Percentiles rank a stretch among this genome's conserved stretches.
phyloP scores from a whole-genome alignment of 2,329 filamentous ascomycete genomes.

The Xylaria sp. region DNA sequence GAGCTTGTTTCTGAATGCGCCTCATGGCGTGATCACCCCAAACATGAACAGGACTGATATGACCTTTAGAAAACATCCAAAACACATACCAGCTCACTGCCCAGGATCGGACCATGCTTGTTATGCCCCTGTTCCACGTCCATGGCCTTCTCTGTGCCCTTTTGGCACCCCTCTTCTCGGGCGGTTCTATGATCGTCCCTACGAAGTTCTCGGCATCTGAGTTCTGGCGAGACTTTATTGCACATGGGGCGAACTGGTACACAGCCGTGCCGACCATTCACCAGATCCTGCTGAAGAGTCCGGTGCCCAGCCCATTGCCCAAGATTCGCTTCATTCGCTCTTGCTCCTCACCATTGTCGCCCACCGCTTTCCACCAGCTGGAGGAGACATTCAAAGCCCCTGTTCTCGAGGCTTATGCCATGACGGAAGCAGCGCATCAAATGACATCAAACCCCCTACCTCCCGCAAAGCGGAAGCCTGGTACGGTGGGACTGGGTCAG shows the following conservation, averaged over 20 bases:
- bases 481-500: conserved; percentile 76
- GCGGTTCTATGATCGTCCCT: conserved; percentile 75
- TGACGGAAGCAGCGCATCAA: conserved; percentile 85
- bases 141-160: conserved; percentile 82
- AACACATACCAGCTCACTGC: conserved; percentile 68
- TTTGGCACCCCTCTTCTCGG: conserved; percentile 68
- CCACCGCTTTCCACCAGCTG: conserved; percentile 73
- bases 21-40: not conserved
- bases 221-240: conserved; percentile 75
- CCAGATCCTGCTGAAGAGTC: conserved; percentile 75
- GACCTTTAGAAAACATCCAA: conserved; percentile 61
- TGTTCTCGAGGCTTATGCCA: conserved; percentile 84
- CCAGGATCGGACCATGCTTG: conserved; percentile 72
- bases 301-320: conserved; percentile 61
- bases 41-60: conserved; percentile 5
- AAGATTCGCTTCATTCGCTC: conserved; percentile 81
- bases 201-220: conserved; percentile 72
- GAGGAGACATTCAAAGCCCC: conserved; percentile 71
- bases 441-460: conserved; percentile 75
- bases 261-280: conserved; percentile 91
- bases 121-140: conserved; percentile 89
- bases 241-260: conserved; percentile 80
- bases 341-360: conserved; percentile 77
- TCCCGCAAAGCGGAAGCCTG: conserved; percentile 67
- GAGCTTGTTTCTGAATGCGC: conserved; percentile 26